Evolutionary conservation across 768 basidiomycete genomes (phyloP).

Genomic region (Pleurotus tuber-regium): DNA sequence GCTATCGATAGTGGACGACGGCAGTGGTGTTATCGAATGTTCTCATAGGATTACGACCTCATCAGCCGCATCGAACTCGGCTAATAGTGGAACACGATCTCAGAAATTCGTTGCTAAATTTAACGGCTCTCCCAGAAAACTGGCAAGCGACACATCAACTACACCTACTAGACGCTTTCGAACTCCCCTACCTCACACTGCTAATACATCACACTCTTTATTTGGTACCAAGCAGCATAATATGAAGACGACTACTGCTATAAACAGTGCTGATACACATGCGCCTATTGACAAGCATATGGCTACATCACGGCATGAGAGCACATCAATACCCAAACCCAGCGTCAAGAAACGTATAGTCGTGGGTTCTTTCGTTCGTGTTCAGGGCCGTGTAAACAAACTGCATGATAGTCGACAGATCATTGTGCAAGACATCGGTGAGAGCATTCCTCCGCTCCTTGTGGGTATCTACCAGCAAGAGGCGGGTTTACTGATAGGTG

Average conservation of each 20-base stretch:
- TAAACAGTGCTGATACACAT: too few relatives aligned
- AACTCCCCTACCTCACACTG: not conserved
- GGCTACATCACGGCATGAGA: slow-evolving; percentile 8
- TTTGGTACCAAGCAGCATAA: not conserved
- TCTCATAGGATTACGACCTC: slow-evolving; percentile 41
- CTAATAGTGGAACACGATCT: too few relatives aligned
- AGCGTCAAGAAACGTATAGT: slow-evolving; percentile 25
- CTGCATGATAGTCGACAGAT: slow-evolving; percentile 45
- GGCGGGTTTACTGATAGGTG: not conserved
- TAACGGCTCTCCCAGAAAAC: too few relatives aligned
- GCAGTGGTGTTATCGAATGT: slow-evolving; percentile 73
- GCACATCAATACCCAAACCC: slow-evolving; percentile 26
- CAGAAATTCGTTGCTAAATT: too few relatives aligned
- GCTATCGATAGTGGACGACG: slow-evolving; percentile 63
- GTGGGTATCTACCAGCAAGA: too few relatives aligned
- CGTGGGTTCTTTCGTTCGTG: slow-evolving; percentile 45
- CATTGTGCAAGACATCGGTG: slow-evolving; percentile 50
- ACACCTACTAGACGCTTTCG: not conserved
- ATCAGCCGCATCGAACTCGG: too few relatives aligned
- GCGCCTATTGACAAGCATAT: too few relatives aligned
- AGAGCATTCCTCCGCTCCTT: not conserved
- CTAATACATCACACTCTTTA: not conserved
- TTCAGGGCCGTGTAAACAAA: slow-evolving; percentile 43
- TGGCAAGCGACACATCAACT: not conserved
- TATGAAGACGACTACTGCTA: too few relatives aligned